Conservation (phyloP, 192 early-diverging fungal species). For the Hyaloraphidium curvatum region DNA sequence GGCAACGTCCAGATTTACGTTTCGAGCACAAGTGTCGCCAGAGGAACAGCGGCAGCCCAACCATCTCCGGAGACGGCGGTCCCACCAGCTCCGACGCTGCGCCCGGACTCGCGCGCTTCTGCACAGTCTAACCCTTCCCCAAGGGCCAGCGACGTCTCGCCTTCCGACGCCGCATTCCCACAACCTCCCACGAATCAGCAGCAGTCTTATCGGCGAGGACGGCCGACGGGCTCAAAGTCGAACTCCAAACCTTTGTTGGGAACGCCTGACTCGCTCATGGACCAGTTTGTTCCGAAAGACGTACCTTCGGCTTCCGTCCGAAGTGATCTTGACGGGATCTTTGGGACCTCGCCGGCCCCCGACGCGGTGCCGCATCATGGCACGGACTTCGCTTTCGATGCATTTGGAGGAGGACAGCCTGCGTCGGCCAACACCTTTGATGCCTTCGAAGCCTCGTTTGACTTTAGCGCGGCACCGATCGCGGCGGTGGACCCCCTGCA, state of each 20-base stretch:
- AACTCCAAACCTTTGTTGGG: not conserved
- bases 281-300: no score
- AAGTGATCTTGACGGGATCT: not conserved
- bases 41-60: slow-evolving; percentile 5
- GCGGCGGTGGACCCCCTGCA: no score
- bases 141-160: no score
- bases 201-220: no score
- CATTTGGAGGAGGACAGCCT: not conserved
- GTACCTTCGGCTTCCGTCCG: no score
- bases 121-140: not conserved
- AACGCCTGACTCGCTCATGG: not conserved
- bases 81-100: not conserved
- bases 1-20: slow-evolving; percentile 6
- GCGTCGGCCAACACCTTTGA: not conserved
- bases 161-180: no score
- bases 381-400: not conserved
- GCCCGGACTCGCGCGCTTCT: slow-evolving; percentile 4
- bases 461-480: no score
- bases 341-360: not conserved
- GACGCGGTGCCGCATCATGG: not conserved
- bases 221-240: not conserved
- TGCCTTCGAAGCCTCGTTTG: no score
- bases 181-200: no score
- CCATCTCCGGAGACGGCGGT: slow-evolving; percentile 11
- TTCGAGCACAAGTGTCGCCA: not conserved